Evolutionary conservation across 192 early-diverging fungal species (phyloP).

Genomic region (Gorgonomyces haynaldii): DNA sequence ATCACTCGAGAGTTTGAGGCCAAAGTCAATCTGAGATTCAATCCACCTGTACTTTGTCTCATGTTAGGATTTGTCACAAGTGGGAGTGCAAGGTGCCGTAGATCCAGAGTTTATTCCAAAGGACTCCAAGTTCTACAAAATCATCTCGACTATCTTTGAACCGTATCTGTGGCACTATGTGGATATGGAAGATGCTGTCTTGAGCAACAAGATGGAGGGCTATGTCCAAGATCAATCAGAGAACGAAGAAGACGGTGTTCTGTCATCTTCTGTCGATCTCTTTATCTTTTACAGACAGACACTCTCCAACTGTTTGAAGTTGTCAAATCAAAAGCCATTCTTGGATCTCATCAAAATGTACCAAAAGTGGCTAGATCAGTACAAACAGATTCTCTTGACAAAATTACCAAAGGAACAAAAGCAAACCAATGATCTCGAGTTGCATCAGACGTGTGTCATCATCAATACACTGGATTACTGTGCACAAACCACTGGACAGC

Average conservation of each 20-base stretch:
- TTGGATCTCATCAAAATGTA: constrained; percentile 72
- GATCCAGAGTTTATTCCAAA: background rate
- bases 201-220: constrained; percentile 7
- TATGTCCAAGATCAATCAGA: constrained; percentile 40
- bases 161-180: constrained; percentile 84
- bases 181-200: constrained; percentile 67
- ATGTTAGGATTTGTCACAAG: no score
- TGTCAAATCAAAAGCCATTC: constrained; percentile 78
- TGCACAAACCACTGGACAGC: constrained; percentile 66
- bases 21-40: constrained; percentile 67
- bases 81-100: no score
- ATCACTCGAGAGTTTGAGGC: constrained; percentile 83
- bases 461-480: constrained; percentile 96
- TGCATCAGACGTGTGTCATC: constrained; percentile 62
- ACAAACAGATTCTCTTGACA: constrained; percentile 61
- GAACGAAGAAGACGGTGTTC: constrained; percentile 57
- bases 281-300: constrained; percentile 87
- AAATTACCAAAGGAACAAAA: constrained; percentile 65
- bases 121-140: constrained; percentile 53
- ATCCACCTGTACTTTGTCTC: no score
- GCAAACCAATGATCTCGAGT: constrained; percentile 49
- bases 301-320: constrained; percentile 67
- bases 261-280: constrained; percentile 82
- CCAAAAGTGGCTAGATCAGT: constrained; percentile 64
- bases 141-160: constrained; percentile 75